A percentile compares a stretch with the other conserved stretches of the same genome.
Evolutionary conservation across 202 grass and related monocot species (phyloP).

Genomic region (Bolboschoenoplectus hybrid): DNA sequence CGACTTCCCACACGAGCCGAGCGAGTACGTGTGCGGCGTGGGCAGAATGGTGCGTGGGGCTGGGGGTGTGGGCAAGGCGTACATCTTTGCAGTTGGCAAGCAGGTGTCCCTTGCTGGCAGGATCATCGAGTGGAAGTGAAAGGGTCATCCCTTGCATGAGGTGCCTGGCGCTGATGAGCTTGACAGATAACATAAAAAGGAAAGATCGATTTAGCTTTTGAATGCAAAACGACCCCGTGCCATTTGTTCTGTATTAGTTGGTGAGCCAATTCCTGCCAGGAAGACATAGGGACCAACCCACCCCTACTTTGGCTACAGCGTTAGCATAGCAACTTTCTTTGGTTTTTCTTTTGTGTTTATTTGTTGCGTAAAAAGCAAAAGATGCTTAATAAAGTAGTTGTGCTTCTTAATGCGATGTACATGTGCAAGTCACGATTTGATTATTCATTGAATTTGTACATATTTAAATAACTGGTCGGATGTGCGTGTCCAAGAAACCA

Average conservation of each 20-base stretch:
- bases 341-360: too few relatives aligned
- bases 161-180: constrained; percentile 54
- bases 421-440: too few relatives aligned
- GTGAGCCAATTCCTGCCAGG: background rate
- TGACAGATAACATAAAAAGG: constrained; percentile 7
- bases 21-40: constrained; percentile 76
- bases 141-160: constrained; percentile 85
- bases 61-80: constrained; percentile 71
- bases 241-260: background rate
- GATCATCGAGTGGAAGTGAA: constrained; percentile 82
- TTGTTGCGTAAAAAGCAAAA: too few relatives aligned
- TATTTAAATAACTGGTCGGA: too few relatives aligned
- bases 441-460: too few relatives aligned
- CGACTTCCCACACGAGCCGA: constrained; percentile 88
- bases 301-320: background rate
- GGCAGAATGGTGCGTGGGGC: constrained; percentile 80
- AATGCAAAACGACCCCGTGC: background rate
- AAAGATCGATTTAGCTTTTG: constrained; percentile 1
- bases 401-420: too few relatives aligned
- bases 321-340: too few relatives aligned
- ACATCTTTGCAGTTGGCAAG: constrained; percentile 78
- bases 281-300: background rate
- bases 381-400: too few relatives aligned
- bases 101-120: constrained; percentile 85
- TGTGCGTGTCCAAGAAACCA: too few relatives aligned